A percentile compares a stretch with the other conserved stretches of the same genome.
These are phyloP conservation scores for Dryas integrifolia DNA, from an alignment of 331 rosid genomes.

Conservation along the genomic window DNA sequence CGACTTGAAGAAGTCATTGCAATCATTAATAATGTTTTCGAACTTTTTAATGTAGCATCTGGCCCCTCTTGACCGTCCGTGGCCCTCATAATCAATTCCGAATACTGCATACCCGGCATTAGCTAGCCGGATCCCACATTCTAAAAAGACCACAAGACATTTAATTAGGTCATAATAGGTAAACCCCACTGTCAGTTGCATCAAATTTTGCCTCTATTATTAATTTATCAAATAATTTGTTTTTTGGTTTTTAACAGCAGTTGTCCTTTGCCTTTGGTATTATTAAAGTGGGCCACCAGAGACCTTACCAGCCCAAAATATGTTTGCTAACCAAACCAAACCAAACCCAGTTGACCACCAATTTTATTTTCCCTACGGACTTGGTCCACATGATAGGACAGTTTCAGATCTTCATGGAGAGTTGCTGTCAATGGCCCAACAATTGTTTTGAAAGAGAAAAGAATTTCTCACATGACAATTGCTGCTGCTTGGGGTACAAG, in stretches of 20 bases:
- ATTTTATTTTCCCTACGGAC: not conserved
- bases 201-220: too few species aligned
- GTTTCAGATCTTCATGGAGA: not conserved
- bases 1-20: slow-evolving; percentile 53
- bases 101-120: slow-evolving; percentile 69
- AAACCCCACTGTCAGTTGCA: not conserved
- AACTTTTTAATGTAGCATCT: slow-evolving; percentile 76
- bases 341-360: slow-evolving; percentile 3
- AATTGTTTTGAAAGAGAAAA: not conserved
- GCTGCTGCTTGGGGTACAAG: not conserved
- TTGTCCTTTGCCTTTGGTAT: not conserved
- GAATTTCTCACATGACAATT: not conserved
- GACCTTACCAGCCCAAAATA: slow-evolving; percentile 9
- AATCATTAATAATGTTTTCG: slow-evolving; percentile 60
- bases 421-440: not conserved
- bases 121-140: slow-evolving; percentile 58
- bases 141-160: slow-evolving; percentile 25
- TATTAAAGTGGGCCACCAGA: not conserved
- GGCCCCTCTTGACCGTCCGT: slow-evolving; percentile 71
- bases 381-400: not conserved
- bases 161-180: too few species aligned
- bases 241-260: too few species aligned
- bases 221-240: too few species aligned
- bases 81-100: slow-evolving; percentile 83
- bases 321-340: not conserved